Conservation (phyloP, 108 stramenopile species). For the Schizochytrium sp. region DNA sequence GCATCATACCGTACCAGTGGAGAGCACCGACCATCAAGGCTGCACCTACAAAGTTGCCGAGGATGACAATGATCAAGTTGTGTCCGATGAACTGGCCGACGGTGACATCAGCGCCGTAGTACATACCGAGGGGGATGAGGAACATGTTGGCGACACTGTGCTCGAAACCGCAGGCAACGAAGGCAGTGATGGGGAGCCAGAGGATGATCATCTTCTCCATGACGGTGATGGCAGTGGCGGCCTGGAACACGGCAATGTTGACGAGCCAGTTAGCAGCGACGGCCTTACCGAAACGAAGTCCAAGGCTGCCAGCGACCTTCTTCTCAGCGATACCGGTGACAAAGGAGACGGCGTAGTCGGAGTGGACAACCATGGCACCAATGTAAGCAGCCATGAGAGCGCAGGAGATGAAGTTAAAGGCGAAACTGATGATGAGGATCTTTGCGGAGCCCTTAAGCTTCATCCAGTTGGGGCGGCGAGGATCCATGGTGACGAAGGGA, state of each 20-base stretch:
- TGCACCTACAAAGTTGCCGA: slow-evolving; percentile 95
- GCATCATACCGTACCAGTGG: not conserved
- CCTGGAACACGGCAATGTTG: slow-evolving; percentile 93
- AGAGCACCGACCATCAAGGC: slow-evolving; percentile 79
- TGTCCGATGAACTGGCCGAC: slow-evolving; percentile 81
- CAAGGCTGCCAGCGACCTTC: slow-evolving; percentile 83
- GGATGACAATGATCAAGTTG: slow-evolving; percentile 90
- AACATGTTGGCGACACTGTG: slow-evolving; percentile 98
- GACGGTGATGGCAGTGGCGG: slow-evolving; percentile 81
- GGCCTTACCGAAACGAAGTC: slow-evolving; percentile 86
- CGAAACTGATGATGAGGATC: slow-evolving; percentile 82
- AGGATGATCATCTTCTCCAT: slow-evolving; percentile 87
- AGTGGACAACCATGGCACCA: slow-evolving; percentile 12
- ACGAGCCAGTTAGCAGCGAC: slow-evolving; percentile 95
- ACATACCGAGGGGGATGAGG: slow-evolving; percentile 92
- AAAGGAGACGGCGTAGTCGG: not conserved
- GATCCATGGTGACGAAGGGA: not conserved
- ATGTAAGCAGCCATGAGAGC: slow-evolving; percentile 83
- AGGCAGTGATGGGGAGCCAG: slow-evolving; percentile 90
- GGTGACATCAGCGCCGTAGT: slow-evolving; percentile 88
- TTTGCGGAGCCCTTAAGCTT: slow-evolving; percentile 75
- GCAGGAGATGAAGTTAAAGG: slow-evolving; percentile 87
- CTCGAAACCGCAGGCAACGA: slow-evolving; percentile 88
- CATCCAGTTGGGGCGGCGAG: not conserved
- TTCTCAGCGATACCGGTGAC: slow-evolving; percentile 80